Evolutionary conservation across 345 rosid genomes (phyloP).

Genomic region (Hibiscus mutabilis): DNA sequence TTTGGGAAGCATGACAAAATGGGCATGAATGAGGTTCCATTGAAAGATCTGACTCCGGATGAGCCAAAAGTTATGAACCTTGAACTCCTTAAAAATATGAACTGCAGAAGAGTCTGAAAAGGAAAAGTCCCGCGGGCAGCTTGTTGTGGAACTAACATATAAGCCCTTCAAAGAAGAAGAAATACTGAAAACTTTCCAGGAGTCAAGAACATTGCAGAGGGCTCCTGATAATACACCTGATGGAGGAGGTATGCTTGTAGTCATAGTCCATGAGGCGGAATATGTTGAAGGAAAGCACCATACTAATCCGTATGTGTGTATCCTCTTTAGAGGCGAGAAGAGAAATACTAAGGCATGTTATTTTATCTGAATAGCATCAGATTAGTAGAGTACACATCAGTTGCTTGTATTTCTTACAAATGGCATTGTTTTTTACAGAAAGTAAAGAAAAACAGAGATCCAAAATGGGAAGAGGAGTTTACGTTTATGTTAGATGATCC

Average conservation of each 20-base stretch:
- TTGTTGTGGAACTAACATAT: no score
- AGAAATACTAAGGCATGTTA: slow-evolving; percentile 60
- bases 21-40: slow-evolving; percentile 75
- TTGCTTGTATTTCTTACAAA: no score
- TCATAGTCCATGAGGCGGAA: slow-evolving; percentile 75
- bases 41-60: slow-evolving; percentile 74
- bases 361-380: neutral
- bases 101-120: slow-evolving; percentile 44
- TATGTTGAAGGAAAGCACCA: slow-evolving; percentile 95
- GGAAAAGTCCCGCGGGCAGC: no score
- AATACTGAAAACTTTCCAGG: slow-evolving; percentile 43
- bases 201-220: slow-evolving; percentile 38
- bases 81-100: slow-evolving; percentile 65
- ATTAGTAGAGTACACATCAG: neutral
- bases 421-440: slow-evolving; percentile 25
- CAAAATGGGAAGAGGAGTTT: slow-evolving; percentile 92
- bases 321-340: slow-evolving; percentile 75
- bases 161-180: no score
- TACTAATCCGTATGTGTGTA: slow-evolving; percentile 65
- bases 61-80: slow-evolving; percentile 62
- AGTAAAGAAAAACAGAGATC: slow-evolving; percentile 86
- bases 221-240: slow-evolving; percentile 86
- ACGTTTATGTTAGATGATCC: slow-evolving; percentile 69
- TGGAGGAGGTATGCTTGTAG: slow-evolving; percentile 80
- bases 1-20: slow-evolving; percentile 87